These are phyloP conservation scores for Xerocomus brunneocitrinus DNA, from an alignment of 768 basidiomycete genomes.

Conservation along the genomic window DNA sequence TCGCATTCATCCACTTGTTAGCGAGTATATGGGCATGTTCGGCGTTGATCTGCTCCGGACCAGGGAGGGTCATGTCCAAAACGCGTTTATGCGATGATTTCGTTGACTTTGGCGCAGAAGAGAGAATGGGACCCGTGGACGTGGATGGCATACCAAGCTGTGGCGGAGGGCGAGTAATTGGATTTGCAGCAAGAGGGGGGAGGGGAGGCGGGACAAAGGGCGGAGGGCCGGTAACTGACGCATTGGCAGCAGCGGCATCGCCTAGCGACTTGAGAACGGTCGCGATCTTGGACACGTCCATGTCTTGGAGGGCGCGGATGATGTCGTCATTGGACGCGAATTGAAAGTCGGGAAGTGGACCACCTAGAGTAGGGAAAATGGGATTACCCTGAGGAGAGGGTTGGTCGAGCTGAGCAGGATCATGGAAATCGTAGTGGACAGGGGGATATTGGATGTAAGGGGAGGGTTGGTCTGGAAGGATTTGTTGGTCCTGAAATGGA, in stretches of 20 bases:
- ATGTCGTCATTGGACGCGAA: slow-evolving; percentile 67
- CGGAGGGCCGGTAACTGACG: slow-evolving; percentile 21
- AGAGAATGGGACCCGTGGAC: slow-evolving; percentile 39
- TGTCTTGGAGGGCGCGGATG: slow-evolving; percentile 64
- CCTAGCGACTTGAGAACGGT: slow-evolving; percentile 61
- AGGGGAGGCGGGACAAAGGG: slow-evolving; percentile 20
- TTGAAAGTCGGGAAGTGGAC: slow-evolving; percentile 33
- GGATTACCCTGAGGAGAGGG: slow-evolving; percentile 26
- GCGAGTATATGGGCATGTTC: slow-evolving; percentile 68
- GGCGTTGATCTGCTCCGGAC: slow-evolving; percentile 39
- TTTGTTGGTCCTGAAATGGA: slow-evolving; percentile 31
- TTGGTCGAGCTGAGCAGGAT: slow-evolving; percentile 25
- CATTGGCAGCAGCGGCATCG: slow-evolving; percentile 48
- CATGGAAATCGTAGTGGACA: slow-evolving; percentile 27
- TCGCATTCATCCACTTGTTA: slow-evolving; percentile 73
- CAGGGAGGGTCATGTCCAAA: slow-evolving; percentile 41
- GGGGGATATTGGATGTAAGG: slow-evolving; percentile 30
- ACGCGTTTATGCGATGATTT: slow-evolving; percentile 36
- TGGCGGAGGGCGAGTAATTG: slow-evolving; percentile 30
- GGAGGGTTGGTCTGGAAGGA: slow-evolving; percentile 23
- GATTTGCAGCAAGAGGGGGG: slow-evolving; percentile 23
- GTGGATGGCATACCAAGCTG: slow-evolving; percentile 40
- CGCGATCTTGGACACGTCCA: slow-evolving; percentile 66
- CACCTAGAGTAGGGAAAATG: slow-evolving; percentile 20
- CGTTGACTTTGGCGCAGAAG: slow-evolving; percentile 34